These are phyloP conservation scores for Populus hybrid DNA, from an alignment of 441 rosid species.

Conservation along the genomic window DNA sequence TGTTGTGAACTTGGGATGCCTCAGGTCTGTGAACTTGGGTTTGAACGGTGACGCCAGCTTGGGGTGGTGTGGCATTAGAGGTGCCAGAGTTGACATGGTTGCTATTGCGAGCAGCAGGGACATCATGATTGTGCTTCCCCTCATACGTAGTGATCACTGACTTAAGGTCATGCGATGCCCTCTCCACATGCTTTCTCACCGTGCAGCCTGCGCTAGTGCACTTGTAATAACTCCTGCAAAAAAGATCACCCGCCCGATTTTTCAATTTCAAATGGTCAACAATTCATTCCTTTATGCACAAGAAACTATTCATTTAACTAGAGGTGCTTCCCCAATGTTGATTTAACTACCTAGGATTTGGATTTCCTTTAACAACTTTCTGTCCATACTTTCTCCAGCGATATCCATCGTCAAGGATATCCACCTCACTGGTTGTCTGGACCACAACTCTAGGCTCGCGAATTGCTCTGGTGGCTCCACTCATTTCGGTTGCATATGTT, in stretches of 20 bases:
- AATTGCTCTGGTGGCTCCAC: conserved; percentile 83
- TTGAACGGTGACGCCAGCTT: conserved; percentile 34
- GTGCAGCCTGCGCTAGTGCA: conserved; percentile 90
- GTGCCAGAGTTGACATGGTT: conserved; percentile 56
- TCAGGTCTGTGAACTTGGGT: conserved; percentile 44
- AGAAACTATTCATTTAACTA: no score
- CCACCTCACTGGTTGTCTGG: conserved; percentile 95
- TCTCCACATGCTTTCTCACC: conserved; percentile 77
- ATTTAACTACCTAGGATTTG: conserved; percentile 76
- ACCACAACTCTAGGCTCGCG: conserved; percentile 97
- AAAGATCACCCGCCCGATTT: background rate
- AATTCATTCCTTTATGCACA: background rate
- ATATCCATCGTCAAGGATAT: conserved; percentile 95
- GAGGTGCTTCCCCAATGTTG: background rate
- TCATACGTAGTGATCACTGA: conserved; percentile 92
- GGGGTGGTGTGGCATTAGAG: conserved; percentile 20
- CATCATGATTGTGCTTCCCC: conserved; percentile 95
- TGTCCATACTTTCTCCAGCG: conserved; percentile 99
- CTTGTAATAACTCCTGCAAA: conserved; percentile 91
- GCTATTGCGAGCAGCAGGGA: conserved; percentile 87
- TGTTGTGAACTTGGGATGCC: conserved; percentile 47
- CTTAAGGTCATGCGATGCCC: conserved; percentile 95
- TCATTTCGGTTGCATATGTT: conserved; percentile 60
- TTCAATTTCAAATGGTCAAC: background rate
- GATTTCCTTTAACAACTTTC: conserved; percentile 97